Evolutionary conservation across 768 basidiomycete species (phyloP), one percentile per base, ranked within the genome.

Genomic region (Leccinum uliginosum): DNA sequence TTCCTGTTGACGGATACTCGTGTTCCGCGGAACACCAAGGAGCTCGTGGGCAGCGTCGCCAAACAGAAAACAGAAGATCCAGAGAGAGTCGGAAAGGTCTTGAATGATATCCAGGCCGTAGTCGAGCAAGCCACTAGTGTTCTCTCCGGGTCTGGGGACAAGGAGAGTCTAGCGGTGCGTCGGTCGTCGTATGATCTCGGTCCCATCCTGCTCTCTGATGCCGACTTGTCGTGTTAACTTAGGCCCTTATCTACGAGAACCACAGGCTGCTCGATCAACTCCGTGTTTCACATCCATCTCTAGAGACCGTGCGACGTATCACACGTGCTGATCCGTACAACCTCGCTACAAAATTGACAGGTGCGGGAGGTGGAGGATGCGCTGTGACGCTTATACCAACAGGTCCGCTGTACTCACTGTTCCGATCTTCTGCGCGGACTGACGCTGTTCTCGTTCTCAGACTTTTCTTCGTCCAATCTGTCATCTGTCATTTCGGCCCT

Each of bases 341-440:
- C 10, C 76, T 98, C 49, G 85, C 84, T 65, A 94, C 93, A n/a
- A 97, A 98, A 76, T 75, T 99, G 55, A 99, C 97, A 7, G 97
- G 97, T 43, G 96, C 97, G 8, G 97, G 97, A 29, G 97, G 97
- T 40, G 97, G 97, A 24, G 97, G 97, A n/a, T 98, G 97, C 67
- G 87, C 94, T 5, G 93, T 98, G 29, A 96, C 95, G 12, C 82
- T 98, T 34, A 80, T 99, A 51, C 97, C 97, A 51, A 94, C 98
- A 74, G 83, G 96, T 95, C 63, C 62, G 86, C 74, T 7, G 1
- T 23, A 1, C 32, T 35, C 17, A 27, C 48, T 32, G 11, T 50
- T 35, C 44, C 19, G 21, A 21, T 27, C 3, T 23, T 27, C 3
- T 19, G 27, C 24, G 1, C 30, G 14, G 30, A 12, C 51, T 55